These are phyloP conservation scores for Diaporthe vaccinii DNA, from an alignment of 2,329 filamentous ascomycete species.

Conservation along the genomic window DNA sequence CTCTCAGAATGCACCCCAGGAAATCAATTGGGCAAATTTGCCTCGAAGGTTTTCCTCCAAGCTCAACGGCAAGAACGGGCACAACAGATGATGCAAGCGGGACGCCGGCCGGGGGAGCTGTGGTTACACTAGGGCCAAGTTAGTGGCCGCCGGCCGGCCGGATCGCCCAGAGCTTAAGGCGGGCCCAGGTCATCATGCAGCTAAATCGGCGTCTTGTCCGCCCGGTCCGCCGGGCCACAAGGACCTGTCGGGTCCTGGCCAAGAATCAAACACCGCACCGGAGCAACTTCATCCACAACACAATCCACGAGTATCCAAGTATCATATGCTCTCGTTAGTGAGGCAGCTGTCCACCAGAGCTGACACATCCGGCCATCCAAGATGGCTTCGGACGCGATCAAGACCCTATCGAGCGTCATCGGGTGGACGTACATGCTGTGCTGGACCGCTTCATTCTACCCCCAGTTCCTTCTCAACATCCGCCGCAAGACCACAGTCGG, in stretches of 20 bases:
- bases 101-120: not conserved
- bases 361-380: not conserved
- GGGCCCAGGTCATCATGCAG: conserved; percentile 14
- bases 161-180: not conserved
- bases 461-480: conserved; percentile 31
- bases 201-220: not conserved
- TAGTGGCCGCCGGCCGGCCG: conserved; percentile 19
- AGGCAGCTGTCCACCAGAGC: not conserved
- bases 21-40: not conserved
- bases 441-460: conserved; percentile 30
- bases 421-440: conserved; percentile 36
- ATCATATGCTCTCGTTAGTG: not conserved
- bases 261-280: not conserved
- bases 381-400: conserved; percentile 19
- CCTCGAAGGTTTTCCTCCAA: not conserved
- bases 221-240: conserved; percentile 14
- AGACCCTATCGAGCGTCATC: conserved; percentile 28
- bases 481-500: conserved; percentile 28
- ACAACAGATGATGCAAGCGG: not conserved
- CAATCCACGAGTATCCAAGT: not conserved
- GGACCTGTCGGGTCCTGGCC: not conserved
- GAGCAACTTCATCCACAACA: not conserved
- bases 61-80: not conserved
- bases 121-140: not conserved
- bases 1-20: not conserved